These are phyloP conservation scores for Amauroascus verrucosus DNA, from an alignment of 2,329 filamentous ascomycete genomes.

Conservation along the genomic window DNA sequence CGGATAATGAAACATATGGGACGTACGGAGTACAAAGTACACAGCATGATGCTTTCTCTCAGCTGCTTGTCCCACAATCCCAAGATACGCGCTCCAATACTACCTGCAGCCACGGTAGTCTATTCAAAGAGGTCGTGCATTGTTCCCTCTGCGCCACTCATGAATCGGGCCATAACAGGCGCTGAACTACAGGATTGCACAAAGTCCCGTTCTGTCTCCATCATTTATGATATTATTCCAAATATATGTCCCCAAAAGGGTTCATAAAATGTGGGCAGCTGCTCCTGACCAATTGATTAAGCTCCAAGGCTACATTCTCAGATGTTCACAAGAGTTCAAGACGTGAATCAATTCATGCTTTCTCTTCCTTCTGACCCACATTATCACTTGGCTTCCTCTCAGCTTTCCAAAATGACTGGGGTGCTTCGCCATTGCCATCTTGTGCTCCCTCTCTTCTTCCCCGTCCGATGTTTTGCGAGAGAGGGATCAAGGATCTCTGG, in stretches of 20 bases:
- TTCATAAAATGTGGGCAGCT: no score
- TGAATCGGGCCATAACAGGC: not conserved
- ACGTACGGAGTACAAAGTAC: not conserved
- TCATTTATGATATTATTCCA: not conserved
- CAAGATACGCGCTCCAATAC: not conserved
- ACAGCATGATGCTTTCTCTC: not conserved
- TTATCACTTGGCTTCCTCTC: no score
- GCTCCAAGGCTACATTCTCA: not conserved
- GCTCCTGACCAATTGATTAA: not conserved
- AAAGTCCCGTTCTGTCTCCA: not conserved
- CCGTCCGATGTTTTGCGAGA: no score
- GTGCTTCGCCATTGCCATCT: no score
- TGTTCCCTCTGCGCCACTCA: not conserved
- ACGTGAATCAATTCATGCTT: no score
- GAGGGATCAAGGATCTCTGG: no score
- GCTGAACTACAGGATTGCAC: not conserved
- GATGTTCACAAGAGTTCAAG: no score
- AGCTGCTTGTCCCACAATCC: not conserved
- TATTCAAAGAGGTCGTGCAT: not conserved
- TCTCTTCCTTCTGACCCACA: no score
- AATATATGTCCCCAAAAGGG: not conserved
- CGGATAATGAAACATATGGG: not conserved
- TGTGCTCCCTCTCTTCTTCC: no score
- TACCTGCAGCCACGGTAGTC: constrained; percentile 1
- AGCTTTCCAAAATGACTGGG: no score